These are phyloP conservation scores for Polychytrium aggregatum DNA, from an alignment of 192 early-diverging fungal genomes.

Conservation along the genomic window DNA sequence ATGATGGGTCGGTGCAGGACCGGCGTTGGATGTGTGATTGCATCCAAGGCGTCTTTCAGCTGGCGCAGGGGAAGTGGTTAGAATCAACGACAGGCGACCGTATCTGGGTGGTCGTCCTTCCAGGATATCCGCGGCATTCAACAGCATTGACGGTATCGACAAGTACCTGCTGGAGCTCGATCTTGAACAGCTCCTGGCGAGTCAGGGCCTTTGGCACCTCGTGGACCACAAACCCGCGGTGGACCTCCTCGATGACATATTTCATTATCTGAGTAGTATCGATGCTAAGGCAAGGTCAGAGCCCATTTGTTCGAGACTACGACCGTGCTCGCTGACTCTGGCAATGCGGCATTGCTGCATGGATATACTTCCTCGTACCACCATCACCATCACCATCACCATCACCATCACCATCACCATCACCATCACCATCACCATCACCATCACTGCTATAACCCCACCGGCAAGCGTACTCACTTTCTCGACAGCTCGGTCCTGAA, in stretches of 20 bases:
- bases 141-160: neutral
- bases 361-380: too few species aligned
- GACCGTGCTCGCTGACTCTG: too few species aligned
- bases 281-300: slow-evolving; percentile 12
- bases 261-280: slow-evolving; percentile 20
- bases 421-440: too few species aligned
- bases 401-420: too few species aligned
- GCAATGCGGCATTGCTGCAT: too few species aligned
- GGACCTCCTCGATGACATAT: slow-evolving; percentile 15
- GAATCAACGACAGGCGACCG: neutral
- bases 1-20: slow-evolving; percentile 15
- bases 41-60: slow-evolving; percentile 28
- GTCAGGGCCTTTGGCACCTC: slow-evolving; percentile 6
- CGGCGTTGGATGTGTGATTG: slow-evolving; percentile 22
- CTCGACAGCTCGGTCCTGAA: too few species aligned
- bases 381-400: too few species aligned
- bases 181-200: slow-evolving; percentile 14
- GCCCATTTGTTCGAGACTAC: too few species aligned
- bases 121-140: neutral
- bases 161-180: slow-evolving; percentile 26
- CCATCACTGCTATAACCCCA: too few species aligned
- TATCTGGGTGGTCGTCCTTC: neutral
- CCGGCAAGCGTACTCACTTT: too few species aligned
- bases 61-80: slow-evolving; percentile 1
- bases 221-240: slow-evolving; percentile 12